Evolutionary conservation across 2,329 filamentous ascomycete genomes (phyloP), one percentile per base, ranked within the genome.

Genomic region (Tolypocladium nubicola): DNA sequence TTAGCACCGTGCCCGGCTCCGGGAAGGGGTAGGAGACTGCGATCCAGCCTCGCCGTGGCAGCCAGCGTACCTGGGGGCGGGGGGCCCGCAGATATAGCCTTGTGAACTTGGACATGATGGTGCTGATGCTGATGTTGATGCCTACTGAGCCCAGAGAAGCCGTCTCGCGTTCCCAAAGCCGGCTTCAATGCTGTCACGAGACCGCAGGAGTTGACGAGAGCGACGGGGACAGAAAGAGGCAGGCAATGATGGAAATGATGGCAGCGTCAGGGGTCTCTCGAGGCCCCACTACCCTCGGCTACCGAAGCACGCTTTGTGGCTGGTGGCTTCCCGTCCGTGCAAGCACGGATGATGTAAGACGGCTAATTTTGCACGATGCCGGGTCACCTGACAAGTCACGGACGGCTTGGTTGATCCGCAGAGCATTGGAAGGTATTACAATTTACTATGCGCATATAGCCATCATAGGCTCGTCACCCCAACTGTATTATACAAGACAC

Each of bases 81-180:
- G 73, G 73, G 49, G 72, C 62, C 62, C 73, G 71, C 60, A 75
- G 61, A 56, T 68, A 73, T 50, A 69, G 56, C 59, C 72, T 68
- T 55, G 71, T 72, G 52, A 73, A 68, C 53, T 66, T 67, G 54
- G 70, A 71, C 71, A 73, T 73, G 60, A 41, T 61, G 56, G 45
- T n/a, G 52, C 30, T 41, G 50, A 55, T 53, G 52, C 35, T 8
- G 30, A 13, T 35, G 2, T 7, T 37, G 30, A 14, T 35, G 19
- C 5, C 47, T 19, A 37, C 30, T 19, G 33, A 35, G 9, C 47
- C 47, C 47, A 37, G 30, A 35, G 19, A 10, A 21, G 47, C 47
- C 30, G 47, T 52, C n/a, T 37, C 47, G 30, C 47, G 47, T 21
- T 52, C 47, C 47, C 47, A 35, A 14, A 10, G 11, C 30, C 47